Conservation (phyloP, 2,329 filamentous ascomycete species). For the Monosporascus sp. region DNA sequence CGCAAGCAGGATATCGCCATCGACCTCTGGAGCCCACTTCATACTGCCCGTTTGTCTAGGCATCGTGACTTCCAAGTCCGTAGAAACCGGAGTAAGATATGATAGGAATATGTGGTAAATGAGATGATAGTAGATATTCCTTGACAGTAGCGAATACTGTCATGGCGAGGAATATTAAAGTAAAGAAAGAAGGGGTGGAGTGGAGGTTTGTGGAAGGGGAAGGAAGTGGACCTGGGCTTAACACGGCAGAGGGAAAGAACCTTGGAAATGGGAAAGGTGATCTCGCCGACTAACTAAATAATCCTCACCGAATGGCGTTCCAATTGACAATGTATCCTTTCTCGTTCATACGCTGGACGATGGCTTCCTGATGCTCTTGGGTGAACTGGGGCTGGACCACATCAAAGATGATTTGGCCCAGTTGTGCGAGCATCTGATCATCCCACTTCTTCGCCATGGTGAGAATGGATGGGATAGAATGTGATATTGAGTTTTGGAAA, state of each 20-base stretch:
- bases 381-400: conserved; percentile 9
- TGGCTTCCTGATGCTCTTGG: conserved; percentile 13
- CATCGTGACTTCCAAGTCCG: neutral
- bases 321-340: conserved; percentile 21
- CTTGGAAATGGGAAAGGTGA: no score
- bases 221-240: conserved; percentile 9
- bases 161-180: neutral
- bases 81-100: no score
- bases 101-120: no score
- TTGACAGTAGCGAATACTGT: no score
- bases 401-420: conserved; percentile 18
- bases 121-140: no score
- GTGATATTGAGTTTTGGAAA: no score
- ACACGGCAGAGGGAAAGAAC: no score
- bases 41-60: neutral
- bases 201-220: neutral
- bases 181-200: neutral
- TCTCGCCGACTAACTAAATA: no score
- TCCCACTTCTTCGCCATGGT: conserved; percentile 12
- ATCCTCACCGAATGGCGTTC: conserved; percentile 30
- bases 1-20: conserved; percentile 9
- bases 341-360: conserved; percentile 17
- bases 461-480: no score
- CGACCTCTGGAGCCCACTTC: conserved; percentile 6
- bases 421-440: conserved; percentile 10